These are phyloP conservation scores for Stentor coeruleus DNA, from an alignment of 73 alveolate species.

Conservation along the genomic window DNA sequence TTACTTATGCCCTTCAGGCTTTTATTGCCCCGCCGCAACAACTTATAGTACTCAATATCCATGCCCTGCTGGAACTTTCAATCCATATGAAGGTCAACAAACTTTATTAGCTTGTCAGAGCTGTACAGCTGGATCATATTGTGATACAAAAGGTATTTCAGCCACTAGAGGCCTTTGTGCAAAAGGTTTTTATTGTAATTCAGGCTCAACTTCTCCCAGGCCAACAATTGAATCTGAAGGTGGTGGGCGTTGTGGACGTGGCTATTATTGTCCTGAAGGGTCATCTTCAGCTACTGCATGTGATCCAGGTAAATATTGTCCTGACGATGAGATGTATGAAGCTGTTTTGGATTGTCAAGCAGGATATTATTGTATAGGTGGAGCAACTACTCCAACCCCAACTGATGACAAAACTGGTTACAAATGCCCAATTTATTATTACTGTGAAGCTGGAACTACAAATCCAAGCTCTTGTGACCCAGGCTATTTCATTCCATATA, in stretches of 20 bases:
- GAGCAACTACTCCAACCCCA: conserved; percentile 38
- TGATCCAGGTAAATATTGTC: conserved; percentile 60
- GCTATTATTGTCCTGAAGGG: conserved; percentile 51
- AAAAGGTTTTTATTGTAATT: conserved; percentile 20
- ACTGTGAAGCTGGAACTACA: conserved; percentile 33
- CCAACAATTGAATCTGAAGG: conserved; percentile 18
- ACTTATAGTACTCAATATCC: conserved; percentile 35
- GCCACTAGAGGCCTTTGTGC: conserved; percentile 39
- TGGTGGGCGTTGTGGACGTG: conserved; percentile 25
- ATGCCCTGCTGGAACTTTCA: conserved; percentile 77
- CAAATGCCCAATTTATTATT: conserved; percentile 38
- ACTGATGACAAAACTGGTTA: conserved; percentile 33
- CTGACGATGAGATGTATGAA: conserved; percentile 29
- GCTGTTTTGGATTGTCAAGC: conserved; percentile 45
- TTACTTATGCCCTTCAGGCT: conserved; percentile 58
- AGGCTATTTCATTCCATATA: conserved; percentile 43
- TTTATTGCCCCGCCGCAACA: conserved; percentile 71
- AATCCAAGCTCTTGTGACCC: conserved; percentile 30
- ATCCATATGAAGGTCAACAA: conserved; percentile 52
- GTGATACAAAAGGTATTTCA: conserved; percentile 45
- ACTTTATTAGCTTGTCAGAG: conserved; percentile 48
- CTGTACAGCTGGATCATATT: conserved; percentile 70
- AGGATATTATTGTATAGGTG: conserved; percentile 57
- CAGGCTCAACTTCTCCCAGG: conserved; percentile 27
- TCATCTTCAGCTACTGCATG: conserved; percentile 37